These are phyloP conservation scores for Calocera viscosa DNA, from an alignment of 768 basidiomycete genomes.

Conservation along the genomic window DNA sequence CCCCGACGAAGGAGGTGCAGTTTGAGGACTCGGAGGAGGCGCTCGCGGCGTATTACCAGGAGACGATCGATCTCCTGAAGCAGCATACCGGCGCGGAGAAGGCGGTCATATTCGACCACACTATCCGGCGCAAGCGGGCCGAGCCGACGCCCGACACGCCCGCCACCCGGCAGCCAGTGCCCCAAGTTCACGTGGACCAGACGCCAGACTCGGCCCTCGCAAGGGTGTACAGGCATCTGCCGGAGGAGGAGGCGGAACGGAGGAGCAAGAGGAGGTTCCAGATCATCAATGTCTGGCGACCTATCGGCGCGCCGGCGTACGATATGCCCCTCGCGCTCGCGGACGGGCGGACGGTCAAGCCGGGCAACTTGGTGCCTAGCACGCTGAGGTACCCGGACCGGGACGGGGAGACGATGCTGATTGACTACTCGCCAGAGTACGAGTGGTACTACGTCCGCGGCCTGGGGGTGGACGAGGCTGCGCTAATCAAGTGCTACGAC, in stretches of 20 bases:
- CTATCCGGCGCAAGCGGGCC: not conserved
- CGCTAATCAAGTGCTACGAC: constrained; percentile 41
- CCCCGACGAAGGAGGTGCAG: constrained; percentile 28
- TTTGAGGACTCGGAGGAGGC: constrained; percentile 45
- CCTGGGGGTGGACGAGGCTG: constrained; percentile 36
- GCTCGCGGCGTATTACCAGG: constrained; percentile 45
- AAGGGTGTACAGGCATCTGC: constrained; percentile 41
- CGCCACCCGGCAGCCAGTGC: constrained; percentile 17
- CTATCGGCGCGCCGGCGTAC: constrained; percentile 34
- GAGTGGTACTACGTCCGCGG: constrained; percentile 42
- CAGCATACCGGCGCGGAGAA: constrained; percentile 45
- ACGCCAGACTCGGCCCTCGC: constrained; percentile 31
- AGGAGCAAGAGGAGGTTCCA: constrained; percentile 36
- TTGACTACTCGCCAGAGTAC: constrained; percentile 37
- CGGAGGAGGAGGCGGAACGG: constrained; percentile 30
- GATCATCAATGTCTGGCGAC: constrained; percentile 46
- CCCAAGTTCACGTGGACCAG: constrained; percentile 39
- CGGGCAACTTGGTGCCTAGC: constrained; percentile 32
- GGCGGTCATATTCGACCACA: constrained; percentile 26
- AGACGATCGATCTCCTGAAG: constrained; percentile 47
- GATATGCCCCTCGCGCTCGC: constrained; percentile 41
- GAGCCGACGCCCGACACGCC: constrained; percentile 8
- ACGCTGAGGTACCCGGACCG: constrained; percentile 38
- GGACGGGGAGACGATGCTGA: constrained; percentile 41
- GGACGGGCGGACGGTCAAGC: constrained; percentile 36